Base-by-base conservation (phyloP, 495 filamentous ascomycete genomes). In the Podospora conica region DNA sequence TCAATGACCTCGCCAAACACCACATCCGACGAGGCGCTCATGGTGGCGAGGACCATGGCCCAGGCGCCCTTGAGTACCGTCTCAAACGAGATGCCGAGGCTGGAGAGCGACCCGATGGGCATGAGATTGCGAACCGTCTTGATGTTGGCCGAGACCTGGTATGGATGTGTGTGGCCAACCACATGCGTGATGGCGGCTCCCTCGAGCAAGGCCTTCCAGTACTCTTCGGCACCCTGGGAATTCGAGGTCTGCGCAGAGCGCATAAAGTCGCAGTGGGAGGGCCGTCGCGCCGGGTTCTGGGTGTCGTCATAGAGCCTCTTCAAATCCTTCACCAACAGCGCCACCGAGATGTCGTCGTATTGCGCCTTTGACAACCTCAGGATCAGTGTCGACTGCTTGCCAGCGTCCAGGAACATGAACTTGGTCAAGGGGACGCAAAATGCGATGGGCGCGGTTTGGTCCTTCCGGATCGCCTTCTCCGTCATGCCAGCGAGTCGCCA, bases 1-100 rank as follows among this genome's bases (percentile, higher is more conserved):
- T 77, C 79, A 24, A 83, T 71, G 12, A 81, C 64, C 63, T 82
- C 77, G n/a, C 81, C 81, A 60, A 83, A 83, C 15, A 82, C 77
- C 18, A 83, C 77, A 27, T 83, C 81, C 9, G 77, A 74, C 0
- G 75, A 77, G 4, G 71, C 77, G 1, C 78, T 80, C 12, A 82
- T 66, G n/a, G 69, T 79, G 5, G 77, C 79, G 27, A 83, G 75
- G 0, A 81, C 80, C 69, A 82, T 78, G 0, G 79, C 79, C 81
- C 81, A 83, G 1, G 80, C 79, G 1, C 72, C 74, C 61, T 81
- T 82, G 23, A 83, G 75, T 3, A 83, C 71, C 0, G 80, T 76
- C 55, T 82, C 77, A 33, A 81, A 75, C 1, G 73, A 72, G 55
- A 76, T 71, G 3, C 72, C 71, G 2, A 74, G 66, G 55, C 66